phyloP scores from a whole-genome alignment of 768 basidiomycete genomes.

The Leccinum subgranulosum region DNA sequence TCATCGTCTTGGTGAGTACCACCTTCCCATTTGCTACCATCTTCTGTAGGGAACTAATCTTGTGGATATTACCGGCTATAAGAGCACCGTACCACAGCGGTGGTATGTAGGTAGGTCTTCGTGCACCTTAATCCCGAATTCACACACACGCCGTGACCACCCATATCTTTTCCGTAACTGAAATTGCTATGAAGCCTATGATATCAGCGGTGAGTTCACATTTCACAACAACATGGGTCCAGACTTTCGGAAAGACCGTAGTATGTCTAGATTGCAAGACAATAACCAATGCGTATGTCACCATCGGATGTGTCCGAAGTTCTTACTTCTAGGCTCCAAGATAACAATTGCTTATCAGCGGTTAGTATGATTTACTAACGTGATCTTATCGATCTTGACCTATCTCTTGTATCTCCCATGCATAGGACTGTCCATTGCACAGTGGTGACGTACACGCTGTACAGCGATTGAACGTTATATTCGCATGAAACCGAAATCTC shows the following conservation, averaged over 20 bases:
- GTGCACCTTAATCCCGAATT: not conserved
- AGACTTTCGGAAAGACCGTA: not conserved
- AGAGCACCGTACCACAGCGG: not conserved
- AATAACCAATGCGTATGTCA: not conserved
- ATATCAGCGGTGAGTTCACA: not conserved
- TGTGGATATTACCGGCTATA: not conserved
- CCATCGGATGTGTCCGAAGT: not conserved
- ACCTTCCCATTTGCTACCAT: too few species aligned
- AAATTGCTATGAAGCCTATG: not conserved
- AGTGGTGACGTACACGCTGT: not conserved
- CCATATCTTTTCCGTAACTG: not conserved
- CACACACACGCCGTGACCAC: not conserved
- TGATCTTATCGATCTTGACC: slow-evolving; percentile 3
- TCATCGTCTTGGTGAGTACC: not conserved
- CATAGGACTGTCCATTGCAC: not conserved
- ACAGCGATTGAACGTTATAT: not conserved
- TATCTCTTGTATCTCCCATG: not conserved
- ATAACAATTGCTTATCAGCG: not conserved
- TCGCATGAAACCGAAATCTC: not conserved
- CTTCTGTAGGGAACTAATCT: not conserved
- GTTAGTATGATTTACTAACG: not conserved
- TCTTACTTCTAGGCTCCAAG: not conserved
- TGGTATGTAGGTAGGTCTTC: not conserved
- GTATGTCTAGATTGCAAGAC: not conserved
- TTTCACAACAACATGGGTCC: not conserved